These are phyloP conservation scores for Saccharomycopsis hybrid DNA, from an alignment of 1,139 yeast species.

Conservation along the genomic window DNA sequence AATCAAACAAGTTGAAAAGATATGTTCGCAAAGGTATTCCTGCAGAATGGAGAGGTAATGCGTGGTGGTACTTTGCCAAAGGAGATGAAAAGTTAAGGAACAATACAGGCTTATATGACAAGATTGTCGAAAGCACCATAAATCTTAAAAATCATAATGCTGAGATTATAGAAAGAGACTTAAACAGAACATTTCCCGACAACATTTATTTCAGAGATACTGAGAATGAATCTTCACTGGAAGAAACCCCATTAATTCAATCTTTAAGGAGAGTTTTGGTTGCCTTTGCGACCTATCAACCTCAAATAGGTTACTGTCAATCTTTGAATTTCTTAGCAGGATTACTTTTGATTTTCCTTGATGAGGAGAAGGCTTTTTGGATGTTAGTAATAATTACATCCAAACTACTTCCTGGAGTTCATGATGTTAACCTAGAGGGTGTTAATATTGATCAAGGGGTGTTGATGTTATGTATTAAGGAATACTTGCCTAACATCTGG, in stretches of 20 bases:
- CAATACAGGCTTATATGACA: conserved; percentile 67
- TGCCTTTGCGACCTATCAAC: conserved; percentile 82
- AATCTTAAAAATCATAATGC: conserved; percentile 58
- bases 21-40: conserved; percentile 90
- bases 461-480: conserved; percentile 76
- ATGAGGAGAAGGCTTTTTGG: conserved; percentile 91
- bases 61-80: conserved; percentile 97
- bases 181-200: conserved; percentile 92
- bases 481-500: conserved; percentile 83
- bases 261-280: conserved; percentile 74
- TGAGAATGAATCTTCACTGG: no score
- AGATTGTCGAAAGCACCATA: conserved; percentile 50
- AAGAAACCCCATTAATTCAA: conserved; percentile 63
- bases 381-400: conserved; percentile 89
- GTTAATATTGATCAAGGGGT: conserved; percentile 96
- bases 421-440: conserved; percentile 84
- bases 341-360: conserved; percentile 69
- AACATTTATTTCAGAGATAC: conserved; percentile 61
- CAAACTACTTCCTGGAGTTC: conserved; percentile 82
- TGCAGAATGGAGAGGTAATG: conserved; percentile 94
- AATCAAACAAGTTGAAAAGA: conserved; percentile 74
- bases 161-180: conserved; percentile 88
- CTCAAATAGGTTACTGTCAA: conserved; percentile 93
- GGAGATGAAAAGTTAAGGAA: conserved; percentile 70
- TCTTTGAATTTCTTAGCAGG: conserved; percentile 91